These are phyloP conservation scores for Crithidia brevicula DNA, from an alignment of 208 protist genomes.

Conservation along the genomic window DNA sequence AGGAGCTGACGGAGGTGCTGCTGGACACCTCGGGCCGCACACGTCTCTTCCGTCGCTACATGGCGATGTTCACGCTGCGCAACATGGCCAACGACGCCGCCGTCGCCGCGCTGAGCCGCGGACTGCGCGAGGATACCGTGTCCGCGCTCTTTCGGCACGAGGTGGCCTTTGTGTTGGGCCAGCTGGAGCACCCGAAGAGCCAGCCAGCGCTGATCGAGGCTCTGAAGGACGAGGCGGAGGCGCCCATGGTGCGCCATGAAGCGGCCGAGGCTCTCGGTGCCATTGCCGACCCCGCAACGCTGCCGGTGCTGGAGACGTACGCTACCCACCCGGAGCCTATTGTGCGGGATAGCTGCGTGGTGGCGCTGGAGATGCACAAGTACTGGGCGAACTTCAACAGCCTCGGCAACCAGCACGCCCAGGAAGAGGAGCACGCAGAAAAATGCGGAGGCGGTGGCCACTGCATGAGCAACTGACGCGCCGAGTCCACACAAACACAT, in stretches of 20 bases:
- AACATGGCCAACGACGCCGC: constrained; percentile 81
- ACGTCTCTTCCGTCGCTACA: constrained; percentile 94
- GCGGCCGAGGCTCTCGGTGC: constrained; percentile 97
- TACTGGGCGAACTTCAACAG: constrained; percentile 87
- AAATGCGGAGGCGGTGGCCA: constrained; percentile 2
- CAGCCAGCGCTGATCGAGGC: constrained; percentile 68
- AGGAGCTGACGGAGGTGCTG: constrained; percentile 65
- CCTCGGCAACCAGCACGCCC: constrained; percentile 23
- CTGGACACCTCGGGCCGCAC: constrained; percentile 66
- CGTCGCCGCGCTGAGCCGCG: constrained; percentile 80
- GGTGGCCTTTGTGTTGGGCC: constrained; percentile 97
- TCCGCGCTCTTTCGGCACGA: constrained; percentile 97
- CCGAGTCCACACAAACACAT: not conserved
- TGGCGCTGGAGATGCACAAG: constrained; percentile 88
- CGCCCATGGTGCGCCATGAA: constrained; percentile 98
- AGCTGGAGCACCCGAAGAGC: constrained; percentile 91
- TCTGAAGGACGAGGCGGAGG: constrained; percentile 86
- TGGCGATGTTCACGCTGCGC: constrained; percentile 96
- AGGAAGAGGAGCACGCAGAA: constrained; percentile 5
- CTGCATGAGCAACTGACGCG: too few relatives aligned
- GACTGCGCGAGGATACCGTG: constrained; percentile 84
- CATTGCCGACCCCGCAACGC: constrained; percentile 84
- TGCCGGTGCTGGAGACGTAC: constrained; percentile 68
- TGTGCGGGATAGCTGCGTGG: constrained; percentile 84
- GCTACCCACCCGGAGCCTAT: constrained; percentile 77